These are phyloP conservation scores for Stellera chamaejasme DNA, from an alignment of 345 rosid genomes.

Conservation along the genomic window DNA sequence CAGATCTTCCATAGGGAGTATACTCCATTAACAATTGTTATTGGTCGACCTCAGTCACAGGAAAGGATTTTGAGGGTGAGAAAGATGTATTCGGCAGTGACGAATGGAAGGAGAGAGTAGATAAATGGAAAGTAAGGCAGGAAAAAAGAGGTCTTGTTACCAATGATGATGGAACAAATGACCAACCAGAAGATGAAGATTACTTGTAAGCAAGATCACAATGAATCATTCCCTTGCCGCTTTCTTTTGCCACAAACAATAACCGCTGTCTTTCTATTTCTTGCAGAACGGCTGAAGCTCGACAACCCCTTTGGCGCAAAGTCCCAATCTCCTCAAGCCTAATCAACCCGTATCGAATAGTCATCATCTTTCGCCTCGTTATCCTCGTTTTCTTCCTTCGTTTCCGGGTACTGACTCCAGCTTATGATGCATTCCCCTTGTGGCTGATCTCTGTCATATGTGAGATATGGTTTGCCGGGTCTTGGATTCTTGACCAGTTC, in stretches of 20 bases:
- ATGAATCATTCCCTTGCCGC: neutral
- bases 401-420: constrained; percentile 86
- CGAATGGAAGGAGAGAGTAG: constrained; percentile 93
- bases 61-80: constrained; percentile 72
- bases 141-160: constrained; percentile 77
- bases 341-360: constrained; percentile 92
- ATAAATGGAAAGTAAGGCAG: constrained; percentile 87
- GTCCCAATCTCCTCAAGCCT: constrained; percentile 80
- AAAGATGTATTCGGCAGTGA: constrained; percentile 57
- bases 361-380: constrained; percentile 74
- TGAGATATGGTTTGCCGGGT: constrained; percentile 90
- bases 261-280: neutral
- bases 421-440: constrained; percentile 74
- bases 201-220: constrained; percentile 40
- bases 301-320: constrained; percentile 93
- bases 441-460: constrained; percentile 95
- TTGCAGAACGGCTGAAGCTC: constrained; percentile 87
- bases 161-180: constrained; percentile 45
- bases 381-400: constrained; percentile 79
- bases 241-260: neutral
- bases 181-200: constrained; percentile 64
- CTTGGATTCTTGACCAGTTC: constrained; percentile 98
- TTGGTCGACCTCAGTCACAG: constrained; percentile 28
- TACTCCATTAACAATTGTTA: neutral
- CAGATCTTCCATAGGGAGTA: neutral